These are phyloP conservation scores for Sistotremastrum niveocremeum DNA, from an alignment of 768 basidiomycete species.

Conservation along the genomic window DNA sequence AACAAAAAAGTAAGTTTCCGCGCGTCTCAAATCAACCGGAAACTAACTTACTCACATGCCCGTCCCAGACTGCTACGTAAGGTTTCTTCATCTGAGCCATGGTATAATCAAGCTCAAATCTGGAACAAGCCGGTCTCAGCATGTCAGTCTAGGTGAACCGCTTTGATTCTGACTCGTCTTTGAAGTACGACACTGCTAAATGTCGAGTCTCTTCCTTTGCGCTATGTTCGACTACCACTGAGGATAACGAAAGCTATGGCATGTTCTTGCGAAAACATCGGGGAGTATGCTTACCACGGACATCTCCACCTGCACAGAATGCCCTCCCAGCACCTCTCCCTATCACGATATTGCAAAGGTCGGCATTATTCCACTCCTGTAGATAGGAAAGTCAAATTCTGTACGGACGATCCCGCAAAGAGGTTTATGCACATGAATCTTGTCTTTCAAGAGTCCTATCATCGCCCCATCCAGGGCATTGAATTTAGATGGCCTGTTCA, in stretches of 20 bases:
- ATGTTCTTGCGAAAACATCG: neutral
- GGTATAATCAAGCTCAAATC: constrained; percentile 70
- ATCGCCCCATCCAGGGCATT: constrained; percentile 76
- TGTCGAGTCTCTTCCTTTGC: constrained; percentile 35
- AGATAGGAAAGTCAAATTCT: neutral
- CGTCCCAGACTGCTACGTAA: constrained; percentile 86
- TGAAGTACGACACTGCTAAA: constrained; percentile 77
- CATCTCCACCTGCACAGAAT: constrained; percentile 94
- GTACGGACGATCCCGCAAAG: neutral
- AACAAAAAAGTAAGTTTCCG: constrained; percentile 2
- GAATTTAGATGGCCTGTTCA: constrained; percentile 69
- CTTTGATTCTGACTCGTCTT: constrained; percentile 55
- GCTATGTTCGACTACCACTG: constrained; percentile 47
- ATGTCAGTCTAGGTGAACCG: constrained; percentile 4
- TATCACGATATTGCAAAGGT: constrained; percentile 58
- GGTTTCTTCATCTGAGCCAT: constrained; percentile 65
- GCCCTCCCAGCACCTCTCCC: constrained; percentile 59
- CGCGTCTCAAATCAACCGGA: constrained; percentile 6
- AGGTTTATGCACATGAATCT: constrained; percentile 50
- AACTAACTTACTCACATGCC: constrained; percentile 65
- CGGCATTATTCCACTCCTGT: constrained; percentile 67
- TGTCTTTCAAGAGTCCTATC: constrained; percentile 54
- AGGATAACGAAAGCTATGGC: neutral
- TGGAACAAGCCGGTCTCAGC: constrained; percentile 16
- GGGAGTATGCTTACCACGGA: constrained; percentile 48